Percentiles rank a stretch among this genome's conserved stretches.
These are phyloP conservation scores for Peltaster fructicola DNA, from an alignment of 2,329 filamentous ascomycete genomes.

Conservation along the genomic window DNA sequence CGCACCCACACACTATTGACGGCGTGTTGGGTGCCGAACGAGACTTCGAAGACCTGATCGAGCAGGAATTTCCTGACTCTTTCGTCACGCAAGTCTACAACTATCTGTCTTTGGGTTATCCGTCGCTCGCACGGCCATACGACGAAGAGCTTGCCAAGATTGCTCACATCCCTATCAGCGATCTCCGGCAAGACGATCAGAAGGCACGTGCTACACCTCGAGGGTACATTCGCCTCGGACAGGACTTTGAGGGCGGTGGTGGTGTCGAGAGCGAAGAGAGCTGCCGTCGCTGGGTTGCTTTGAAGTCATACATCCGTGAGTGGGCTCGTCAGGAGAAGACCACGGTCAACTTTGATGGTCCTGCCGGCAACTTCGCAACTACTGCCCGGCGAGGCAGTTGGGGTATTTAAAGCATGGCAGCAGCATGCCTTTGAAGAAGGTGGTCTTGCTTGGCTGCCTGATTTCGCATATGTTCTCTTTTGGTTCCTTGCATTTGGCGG, in stretches of 20 bases:
- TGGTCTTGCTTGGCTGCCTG: too few relatives aligned
- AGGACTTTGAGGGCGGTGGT: slow-evolving; percentile 29
- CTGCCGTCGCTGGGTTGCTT: slow-evolving; percentile 66
- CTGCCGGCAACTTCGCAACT: slow-evolving; percentile 23
- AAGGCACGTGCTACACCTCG: slow-evolving; percentile 36
- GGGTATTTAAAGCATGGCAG: slow-evolving; percentile 20
- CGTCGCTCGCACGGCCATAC: slow-evolving; percentile 63
- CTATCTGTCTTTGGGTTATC: slow-evolving; percentile 84
- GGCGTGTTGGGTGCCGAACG: slow-evolving; percentile 26
- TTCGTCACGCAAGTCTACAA: slow-evolving; percentile 97
- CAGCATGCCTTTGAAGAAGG: too few relatives aligned
- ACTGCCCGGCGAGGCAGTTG: slow-evolving; percentile 31
- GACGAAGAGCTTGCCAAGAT: slow-evolving; percentile 78
- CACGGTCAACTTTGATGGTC: slow-evolving; percentile 28
- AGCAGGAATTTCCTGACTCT: slow-evolving; percentile 56
- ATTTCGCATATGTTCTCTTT: too few relatives aligned
- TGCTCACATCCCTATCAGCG: slow-evolving; percentile 47
- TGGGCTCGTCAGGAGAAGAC: slow-evolving; percentile 79
- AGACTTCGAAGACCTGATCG: slow-evolving; percentile 24
- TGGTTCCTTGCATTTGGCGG: too few relatives aligned
- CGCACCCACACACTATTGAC: slow-evolving; percentile 17
- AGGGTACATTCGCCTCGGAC: slow-evolving; percentile 51
- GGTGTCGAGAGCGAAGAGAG: slow-evolving; percentile 24
- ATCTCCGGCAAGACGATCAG: slow-evolving; percentile 56
- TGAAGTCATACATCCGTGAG: slow-evolving; percentile 68